A percentile compares a stretch with the other conserved stretches of the same genome.
These are phyloP conservation scores for Diaporthe caulivora DNA, from an alignment of 2,329 filamentous ascomycete species.

Conservation along the genomic window DNA sequence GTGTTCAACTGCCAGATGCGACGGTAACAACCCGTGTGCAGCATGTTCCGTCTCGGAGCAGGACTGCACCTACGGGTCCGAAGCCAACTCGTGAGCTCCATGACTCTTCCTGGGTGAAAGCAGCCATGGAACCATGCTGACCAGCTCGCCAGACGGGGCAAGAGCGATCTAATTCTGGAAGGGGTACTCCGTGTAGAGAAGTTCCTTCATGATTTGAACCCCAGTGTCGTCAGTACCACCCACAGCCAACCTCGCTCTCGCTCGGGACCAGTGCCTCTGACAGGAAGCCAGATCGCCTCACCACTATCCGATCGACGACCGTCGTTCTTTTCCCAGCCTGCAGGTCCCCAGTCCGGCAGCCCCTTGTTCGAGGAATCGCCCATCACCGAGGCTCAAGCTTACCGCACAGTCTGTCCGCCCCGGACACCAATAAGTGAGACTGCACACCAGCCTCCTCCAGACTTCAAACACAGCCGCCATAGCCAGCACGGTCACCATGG, in stretches of 20 bases:
- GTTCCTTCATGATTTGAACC: slow-evolving; percentile 58
- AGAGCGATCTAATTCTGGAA: slow-evolving; percentile 65
- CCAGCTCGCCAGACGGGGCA: slow-evolving; percentile 54
- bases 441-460: slow-evolving; percentile 25
- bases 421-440: slow-evolving; percentile 30
- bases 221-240: slow-evolving; percentile 51
- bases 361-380: slow-evolving; percentile 42
- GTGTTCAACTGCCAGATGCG: slow-evolving; percentile 52
- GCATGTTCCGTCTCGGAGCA: slow-evolving; percentile 52
- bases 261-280: slow-evolving; percentile 17
- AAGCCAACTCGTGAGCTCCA: slow-evolving; percentile 56
- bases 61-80: slow-evolving; percentile 57
- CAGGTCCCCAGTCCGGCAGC: slow-evolving; percentile 44
- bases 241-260: not conserved
- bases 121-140: not conserved
- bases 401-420: slow-evolving; percentile 40
- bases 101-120: not conserved
- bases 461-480: not conserved
- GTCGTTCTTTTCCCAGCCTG: slow-evolving; percentile 36
- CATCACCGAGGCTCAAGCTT: slow-evolving; percentile 36
- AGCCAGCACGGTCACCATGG: slow-evolving; percentile 42
- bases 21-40: slow-evolving; percentile 60
- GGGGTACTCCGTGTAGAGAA: slow-evolving; percentile 62
- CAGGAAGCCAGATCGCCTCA: slow-evolving; percentile 32
- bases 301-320: slow-evolving; percentile 20